Conservation (phyloP, 371 early-diverging fungal genomes). For the Mortierella sp. region DNA sequence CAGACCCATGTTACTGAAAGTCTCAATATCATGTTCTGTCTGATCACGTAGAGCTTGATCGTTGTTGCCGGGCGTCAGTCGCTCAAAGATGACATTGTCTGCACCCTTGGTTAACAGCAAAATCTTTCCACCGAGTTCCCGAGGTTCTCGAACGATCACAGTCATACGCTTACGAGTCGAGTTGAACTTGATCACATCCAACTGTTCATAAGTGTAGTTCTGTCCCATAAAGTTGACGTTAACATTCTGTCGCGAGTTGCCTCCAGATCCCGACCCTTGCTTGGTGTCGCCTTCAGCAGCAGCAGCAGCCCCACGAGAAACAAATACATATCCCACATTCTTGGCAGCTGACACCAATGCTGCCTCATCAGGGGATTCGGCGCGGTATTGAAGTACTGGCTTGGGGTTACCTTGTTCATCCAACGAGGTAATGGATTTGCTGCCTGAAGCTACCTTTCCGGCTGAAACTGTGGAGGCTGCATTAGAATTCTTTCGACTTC, state of each 20-base stretch:
- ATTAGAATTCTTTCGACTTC: conserved; percentile 45
- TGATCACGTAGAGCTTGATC: conserved; percentile 64
- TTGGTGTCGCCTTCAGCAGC: conserved; percentile 13
- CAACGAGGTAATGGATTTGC: not conserved
- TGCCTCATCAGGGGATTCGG: conserved; percentile 91
- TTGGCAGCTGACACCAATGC: conserved; percentile 90
- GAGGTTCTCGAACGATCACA: conserved; percentile 85
- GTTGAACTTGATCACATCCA: conserved; percentile 92
- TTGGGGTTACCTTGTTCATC: conserved; percentile 26
- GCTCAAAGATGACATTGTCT: conserved; percentile 91
- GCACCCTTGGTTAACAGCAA: conserved; percentile 96
- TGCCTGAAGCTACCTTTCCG: not conserved
- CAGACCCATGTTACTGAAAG: conserved; percentile 68
- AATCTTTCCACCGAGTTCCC: conserved; percentile 80
- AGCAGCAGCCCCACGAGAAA: conserved; percentile 58
- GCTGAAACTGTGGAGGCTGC: not conserved
- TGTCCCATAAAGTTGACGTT: conserved; percentile 78
- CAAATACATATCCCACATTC: conserved; percentile 89
- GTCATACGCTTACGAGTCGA: conserved; percentile 96
- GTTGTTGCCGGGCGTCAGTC: conserved; percentile 59
- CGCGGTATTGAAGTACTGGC: conserved; percentile 62
- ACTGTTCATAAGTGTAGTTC: conserved; percentile 73
- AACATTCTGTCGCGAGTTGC: conserved; percentile 63
- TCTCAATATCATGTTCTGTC: conserved; percentile 76
- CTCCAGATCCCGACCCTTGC: too few relatives aligned